Evolutionary conservation across 805 yeast species (phyloP), one percentile per base, ranked within the genome.

Genomic region (Candida michaelii): DNA sequence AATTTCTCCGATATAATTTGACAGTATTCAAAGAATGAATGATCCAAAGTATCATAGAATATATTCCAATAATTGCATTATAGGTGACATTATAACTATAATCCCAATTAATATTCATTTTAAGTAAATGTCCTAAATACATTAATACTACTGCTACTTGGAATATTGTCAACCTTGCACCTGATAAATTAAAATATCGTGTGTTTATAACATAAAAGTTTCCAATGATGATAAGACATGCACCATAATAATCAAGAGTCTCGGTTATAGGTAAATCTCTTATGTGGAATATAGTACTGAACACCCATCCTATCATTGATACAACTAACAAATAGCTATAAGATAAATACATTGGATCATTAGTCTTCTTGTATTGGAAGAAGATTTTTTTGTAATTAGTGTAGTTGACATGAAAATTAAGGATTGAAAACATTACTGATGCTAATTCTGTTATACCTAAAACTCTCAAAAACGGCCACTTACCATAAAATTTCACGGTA

Each of bases 391-490:
- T 34, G 25, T 61, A 48, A 43, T 61, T 66, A 18, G 39, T 44
- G 42, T 58, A 64, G 48, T 66, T 66, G 39, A 62, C 60, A 32
- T 56, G 54, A n/a, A 69, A 58, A 42, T 70, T 70, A 8, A 61
- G 65, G 15, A 63, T 17, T 9, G 71, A 65, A 42, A 70, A 67
- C 5, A 68, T 23, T 11, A 57, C 57, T 30, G 70, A 63, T 27
- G 59, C 57, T 19, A 67, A 23, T 43, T 70, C 75, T 18, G 68
- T 66, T 16, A 63, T 51, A 1, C 73, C 74, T 24, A 61, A 53
- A 1, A 69, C 51, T 23, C 74, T 51, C 5, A 38, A 43, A 40
- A 70, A 70, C 4, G 74, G 74, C 75, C 75, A 70, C 47, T 70
- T 70, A 4, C 75, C 75, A 37, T 56, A 54, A 46, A 68, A 70